Evolutionary conservation across 768 basidiomycete species (phyloP).

Genomic region (Tylopilus vinaceipallidus): DNA sequence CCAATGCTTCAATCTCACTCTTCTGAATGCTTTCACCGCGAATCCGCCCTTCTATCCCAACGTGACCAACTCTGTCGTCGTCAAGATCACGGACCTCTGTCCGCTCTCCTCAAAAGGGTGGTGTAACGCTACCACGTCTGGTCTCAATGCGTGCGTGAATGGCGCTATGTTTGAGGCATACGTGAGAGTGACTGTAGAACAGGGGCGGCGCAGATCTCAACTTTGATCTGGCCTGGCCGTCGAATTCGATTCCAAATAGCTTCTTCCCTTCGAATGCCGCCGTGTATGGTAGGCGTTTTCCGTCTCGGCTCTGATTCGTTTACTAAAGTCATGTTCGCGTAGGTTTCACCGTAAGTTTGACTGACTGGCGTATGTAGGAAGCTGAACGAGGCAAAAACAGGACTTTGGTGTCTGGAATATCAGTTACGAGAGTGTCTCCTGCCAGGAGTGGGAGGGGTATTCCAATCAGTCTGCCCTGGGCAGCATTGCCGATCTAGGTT

Average conservation of each 20-base stretch:
- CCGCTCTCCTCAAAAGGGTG: constrained; percentile 60
- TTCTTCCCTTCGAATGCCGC: constrained; percentile 75
- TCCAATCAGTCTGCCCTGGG: constrained; percentile 62
- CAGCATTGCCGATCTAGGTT: constrained; percentile 55
- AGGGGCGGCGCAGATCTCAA: constrained; percentile 73
- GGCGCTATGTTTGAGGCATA: background rate
- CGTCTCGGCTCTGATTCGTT: background rate
- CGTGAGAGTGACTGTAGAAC: background rate
- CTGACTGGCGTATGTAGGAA: background rate
- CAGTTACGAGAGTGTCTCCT: constrained; percentile 64
- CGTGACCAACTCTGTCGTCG: constrained; percentile 55
- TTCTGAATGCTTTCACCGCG: constrained; percentile 64
- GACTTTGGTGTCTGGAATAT: constrained; percentile 90
- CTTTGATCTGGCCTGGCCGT: constrained; percentile 82
- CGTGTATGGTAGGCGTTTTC: constrained; percentile 51
- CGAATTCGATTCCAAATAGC: constrained; percentile 59
- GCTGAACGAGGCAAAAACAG: constrained; percentile 31
- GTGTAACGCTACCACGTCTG: constrained; percentile 65
- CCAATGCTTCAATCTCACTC: constrained; percentile 74
- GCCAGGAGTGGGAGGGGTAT: constrained; percentile 65
- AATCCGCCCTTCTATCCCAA: constrained; percentile 70
- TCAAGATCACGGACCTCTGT: constrained; percentile 82
- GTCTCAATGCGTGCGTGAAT: constrained; percentile 59
- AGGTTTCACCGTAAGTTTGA: constrained; percentile 40
- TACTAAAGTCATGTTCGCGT: constrained; percentile 32